phyloP scores from a whole-genome alignment of 2,329 filamentous ascomycete genomes.

The Claviceps paspali region DNA sequence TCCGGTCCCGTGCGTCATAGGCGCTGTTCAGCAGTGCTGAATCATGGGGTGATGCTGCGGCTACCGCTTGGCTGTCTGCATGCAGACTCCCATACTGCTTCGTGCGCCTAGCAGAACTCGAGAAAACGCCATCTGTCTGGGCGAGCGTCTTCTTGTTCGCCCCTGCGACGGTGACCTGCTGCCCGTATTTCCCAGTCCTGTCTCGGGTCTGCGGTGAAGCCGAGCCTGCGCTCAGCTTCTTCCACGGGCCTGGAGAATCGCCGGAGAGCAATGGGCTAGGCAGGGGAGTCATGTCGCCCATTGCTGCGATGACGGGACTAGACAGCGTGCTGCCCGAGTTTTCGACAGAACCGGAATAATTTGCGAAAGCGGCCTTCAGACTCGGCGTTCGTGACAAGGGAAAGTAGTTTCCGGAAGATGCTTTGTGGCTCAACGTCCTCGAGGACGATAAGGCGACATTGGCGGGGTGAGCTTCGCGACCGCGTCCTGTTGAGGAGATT shows the following conservation, averaged over 20 bases:
- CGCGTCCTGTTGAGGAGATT: slow-evolving; percentile 9
- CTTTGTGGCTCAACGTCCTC: slow-evolving; percentile 14
- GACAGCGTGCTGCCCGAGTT: slow-evolving; percentile 50
- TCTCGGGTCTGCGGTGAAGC: slow-evolving; percentile 22
- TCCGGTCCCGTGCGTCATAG: slow-evolving; percentile 56
- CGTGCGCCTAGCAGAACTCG: slow-evolving; percentile 39
- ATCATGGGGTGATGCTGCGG: slow-evolving; percentile 10
- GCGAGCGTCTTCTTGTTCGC: slow-evolving; percentile 37
- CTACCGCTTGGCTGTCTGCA: slow-evolving; percentile 17
- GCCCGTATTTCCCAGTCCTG: slow-evolving; percentile 11
- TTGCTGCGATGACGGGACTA: slow-evolving; percentile 58
- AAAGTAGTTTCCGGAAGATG: slow-evolving; percentile 22
- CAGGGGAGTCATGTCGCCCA: slow-evolving; percentile 65
- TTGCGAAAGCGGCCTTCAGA: slow-evolving; percentile 38
- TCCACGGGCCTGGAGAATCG: slow-evolving; percentile 55
- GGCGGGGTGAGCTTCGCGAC: slow-evolving; percentile 21
- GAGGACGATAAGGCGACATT: slow-evolving; percentile 17
- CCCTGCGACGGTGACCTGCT: slow-evolving; percentile 27
- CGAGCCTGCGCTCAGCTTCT: slow-evolving; percentile 32
- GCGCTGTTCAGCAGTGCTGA: slow-evolving; percentile 9
- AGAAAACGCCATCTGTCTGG: slow-evolving; percentile 25
- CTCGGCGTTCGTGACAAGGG: slow-evolving; percentile 45
- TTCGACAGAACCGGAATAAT: slow-evolving; percentile 33
- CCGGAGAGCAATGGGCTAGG: slow-evolving; percentile 56
- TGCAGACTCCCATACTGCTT: slow-evolving; percentile 32